Evolutionary conservation across 2,329 filamentous ascomycete genomes (phyloP).

Genomic region (Colletotrichum godetiae): DNA sequence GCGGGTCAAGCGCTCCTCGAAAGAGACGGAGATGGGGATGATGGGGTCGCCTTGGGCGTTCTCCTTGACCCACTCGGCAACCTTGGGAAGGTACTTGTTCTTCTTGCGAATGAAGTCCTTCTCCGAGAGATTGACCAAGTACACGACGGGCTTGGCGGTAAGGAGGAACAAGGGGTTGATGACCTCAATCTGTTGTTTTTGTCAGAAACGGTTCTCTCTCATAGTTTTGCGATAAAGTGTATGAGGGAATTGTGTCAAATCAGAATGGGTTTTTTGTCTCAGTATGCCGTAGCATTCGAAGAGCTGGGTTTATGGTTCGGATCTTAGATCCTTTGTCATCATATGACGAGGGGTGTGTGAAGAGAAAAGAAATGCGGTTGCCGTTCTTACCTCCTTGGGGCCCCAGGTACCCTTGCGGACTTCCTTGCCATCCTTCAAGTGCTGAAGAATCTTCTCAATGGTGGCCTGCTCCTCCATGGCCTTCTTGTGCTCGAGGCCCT

Average conservation of each 20-base stretch:
- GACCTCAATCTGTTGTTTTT: slow-evolving; percentile 80
- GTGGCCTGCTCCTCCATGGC: slow-evolving; percentile 93
- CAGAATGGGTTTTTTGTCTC: slow-evolving; percentile 74
- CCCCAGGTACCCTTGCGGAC: slow-evolving; percentile 90
- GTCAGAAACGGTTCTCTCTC: slow-evolving; percentile 42
- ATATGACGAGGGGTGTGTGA: slow-evolving; percentile 60
- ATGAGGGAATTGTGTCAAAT: slow-evolving; percentile 33
- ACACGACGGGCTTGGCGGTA: slow-evolving; percentile 96
- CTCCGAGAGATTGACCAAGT: slow-evolving; percentile 96
- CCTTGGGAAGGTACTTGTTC: slow-evolving; percentile 97
- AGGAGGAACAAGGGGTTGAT: slow-evolving; percentile 98
- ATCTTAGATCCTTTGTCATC: slow-evolving; percentile 98
- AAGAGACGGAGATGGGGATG: slow-evolving; percentile 91
- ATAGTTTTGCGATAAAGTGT: slow-evolving; percentile 38
- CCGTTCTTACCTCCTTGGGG: slow-evolving; percentile 88
- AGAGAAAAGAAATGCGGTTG: slow-evolving; percentile 38
- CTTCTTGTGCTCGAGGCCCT: slow-evolving; percentile 98
- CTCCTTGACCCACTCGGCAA: slow-evolving; percentile 95
- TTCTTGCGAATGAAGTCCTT: slow-evolving; percentile 98
- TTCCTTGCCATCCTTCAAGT: slow-evolving; percentile 89
- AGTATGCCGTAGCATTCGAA: slow-evolving; percentile 91
- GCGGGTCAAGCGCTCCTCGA: slow-evolving; percentile 89
- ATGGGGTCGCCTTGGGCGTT: slow-evolving; percentile 89
- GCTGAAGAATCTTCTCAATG: slow-evolving; percentile 88
- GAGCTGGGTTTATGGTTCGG: slow-evolving; percentile 99